These are phyloP conservation scores for Sergeia podlipaevii DNA, from an alignment of 208 protist species.

Conservation along the genomic window DNA sequence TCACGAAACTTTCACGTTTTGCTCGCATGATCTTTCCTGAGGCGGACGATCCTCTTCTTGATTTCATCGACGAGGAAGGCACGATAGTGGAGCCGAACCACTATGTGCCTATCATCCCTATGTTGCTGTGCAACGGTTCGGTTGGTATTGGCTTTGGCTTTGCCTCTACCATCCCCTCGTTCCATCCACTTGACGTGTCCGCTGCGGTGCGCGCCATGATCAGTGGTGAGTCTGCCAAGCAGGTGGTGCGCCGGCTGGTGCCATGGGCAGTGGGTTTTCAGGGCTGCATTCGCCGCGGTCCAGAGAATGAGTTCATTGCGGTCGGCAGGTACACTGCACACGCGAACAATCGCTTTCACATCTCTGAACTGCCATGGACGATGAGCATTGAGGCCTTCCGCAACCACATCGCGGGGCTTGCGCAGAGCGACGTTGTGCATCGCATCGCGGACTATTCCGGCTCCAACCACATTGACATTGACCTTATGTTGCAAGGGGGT, in stretches of 20 bases:
- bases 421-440: slow-evolving; percentile 70
- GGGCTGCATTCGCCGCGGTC: slow-evolving; percentile 74
- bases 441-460: slow-evolving; percentile 89
- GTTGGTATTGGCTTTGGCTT: slow-evolving; percentile 99
- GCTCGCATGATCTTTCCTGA: slow-evolving; percentile 95
- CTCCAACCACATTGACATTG: slow-evolving; percentile 89
- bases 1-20: slow-evolving; percentile 94
- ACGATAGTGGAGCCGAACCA: slow-evolving; percentile 97
- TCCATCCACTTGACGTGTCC: slow-evolving; percentile 97
- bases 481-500: slow-evolving; percentile 67
- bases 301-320: slow-evolving; percentile 69
- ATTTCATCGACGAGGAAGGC: slow-evolving; percentile 98
- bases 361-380: slow-evolving; percentile 72
- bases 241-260: slow-evolving; percentile 67
- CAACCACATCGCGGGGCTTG: slow-evolving; percentile 62
- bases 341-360: slow-evolving; percentile 64
- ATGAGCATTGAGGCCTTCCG: slow-evolving; percentile 79
- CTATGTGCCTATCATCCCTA: slow-evolving; percentile 99
- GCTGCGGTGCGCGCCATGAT: slow-evolving; percentile 87
- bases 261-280: slow-evolving; percentile 97
- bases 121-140: slow-evolving; percentile 99
- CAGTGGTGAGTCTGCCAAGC: slow-evolving; percentile 72
- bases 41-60: slow-evolving; percentile 97
- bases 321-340: slow-evolving; percentile 64
- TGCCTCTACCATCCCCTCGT: slow-evolving; percentile 87